Base-by-base conservation (phyloP, 495 filamentous ascomycete species). In the Tricharina praecox region DNA sequence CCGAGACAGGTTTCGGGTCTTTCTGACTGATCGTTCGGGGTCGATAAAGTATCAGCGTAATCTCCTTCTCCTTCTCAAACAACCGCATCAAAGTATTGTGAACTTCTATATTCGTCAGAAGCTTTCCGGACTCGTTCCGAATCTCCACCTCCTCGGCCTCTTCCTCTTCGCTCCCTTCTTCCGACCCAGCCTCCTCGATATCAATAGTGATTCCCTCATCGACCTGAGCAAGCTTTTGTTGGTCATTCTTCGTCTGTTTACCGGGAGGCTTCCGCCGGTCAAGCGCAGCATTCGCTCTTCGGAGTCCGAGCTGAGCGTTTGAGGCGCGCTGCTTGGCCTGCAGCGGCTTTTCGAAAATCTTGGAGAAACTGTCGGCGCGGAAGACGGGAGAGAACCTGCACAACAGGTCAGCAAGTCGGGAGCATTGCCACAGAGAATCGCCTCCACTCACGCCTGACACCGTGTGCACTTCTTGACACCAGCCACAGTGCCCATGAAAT, bases 271-370 rank as follows among this genome's bases (percentile, higher is more conserved):
- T 43, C 20, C 40, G 40, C 23, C 24, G 21, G 40, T 43, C 40
- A 4, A 57, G 20, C 2, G 48, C 51, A 2, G 58, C 46, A 7
- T 61, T 54, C 25, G 43, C 52, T 10, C 58, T 45, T 33, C 38
- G 48, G 21, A 61, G 35, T 40, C 58, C 58, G 5, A 54, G 19
- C 19, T 81, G 75, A 2, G 72, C 60, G 77, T 90, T 94, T 26
- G 77, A 72, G 8, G 75, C 72, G 54, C 71, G 75, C 3, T 82
- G 73, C 62, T 88, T 93, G 19, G 67, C 56, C 20, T 66, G 63
- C 33, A 96, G 64, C 3, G 79, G 70, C 57, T 85, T 88, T 55
- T 86, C 77, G 63, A 95, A 99, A 45, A 99, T 90, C 63, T 95
- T 96, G 52, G 80, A 78, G 59, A 72, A 86, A 21, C 78, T 72